Evolutionary conservation across 202 grass and related monocot genomes (phyloP).

Genomic region (Alloteropsis angusta): DNA sequence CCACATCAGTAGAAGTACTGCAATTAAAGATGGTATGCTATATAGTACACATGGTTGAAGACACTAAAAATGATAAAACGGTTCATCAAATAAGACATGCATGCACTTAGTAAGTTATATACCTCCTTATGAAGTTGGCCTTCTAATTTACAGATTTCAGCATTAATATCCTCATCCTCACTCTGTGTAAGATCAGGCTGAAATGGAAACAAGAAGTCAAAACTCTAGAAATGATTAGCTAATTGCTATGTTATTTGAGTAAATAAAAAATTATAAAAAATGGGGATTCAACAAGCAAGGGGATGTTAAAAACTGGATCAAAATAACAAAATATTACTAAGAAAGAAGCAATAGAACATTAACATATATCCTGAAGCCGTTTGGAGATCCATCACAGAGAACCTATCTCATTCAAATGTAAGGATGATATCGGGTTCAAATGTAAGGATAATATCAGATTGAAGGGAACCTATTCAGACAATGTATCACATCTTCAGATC

Average conservation of each 20-base stretch:
- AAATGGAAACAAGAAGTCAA: constrained; percentile 22
- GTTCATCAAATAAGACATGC: background rate
- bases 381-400: constrained; percentile 1
- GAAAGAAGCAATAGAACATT: background rate
- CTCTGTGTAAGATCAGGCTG: constrained; percentile 76
- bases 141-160: constrained; percentile 66
- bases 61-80: constrained; percentile 19
- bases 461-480: background rate
- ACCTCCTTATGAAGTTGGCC: constrained; percentile 66
- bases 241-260: background rate
- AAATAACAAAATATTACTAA: background rate
- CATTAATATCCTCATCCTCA: constrained; percentile 69
- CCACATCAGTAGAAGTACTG: constrained; percentile 12
- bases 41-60: background rate
- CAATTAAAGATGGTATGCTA: constrained; percentile 9
- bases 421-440: background rate
- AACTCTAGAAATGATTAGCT: background rate
- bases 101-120: constrained; percentile 18
- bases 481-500: too few relatives aligned
- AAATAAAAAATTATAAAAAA: background rate
- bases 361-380: background rate
- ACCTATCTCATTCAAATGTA: background rate
- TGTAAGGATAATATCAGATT: background rate
- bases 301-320: background rate
- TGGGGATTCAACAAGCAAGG: background rate